These are phyloP conservation scores for Arthrinium puccinioides DNA, from an alignment of 2,329 filamentous ascomycete species.

Conservation along the genomic window DNA sequence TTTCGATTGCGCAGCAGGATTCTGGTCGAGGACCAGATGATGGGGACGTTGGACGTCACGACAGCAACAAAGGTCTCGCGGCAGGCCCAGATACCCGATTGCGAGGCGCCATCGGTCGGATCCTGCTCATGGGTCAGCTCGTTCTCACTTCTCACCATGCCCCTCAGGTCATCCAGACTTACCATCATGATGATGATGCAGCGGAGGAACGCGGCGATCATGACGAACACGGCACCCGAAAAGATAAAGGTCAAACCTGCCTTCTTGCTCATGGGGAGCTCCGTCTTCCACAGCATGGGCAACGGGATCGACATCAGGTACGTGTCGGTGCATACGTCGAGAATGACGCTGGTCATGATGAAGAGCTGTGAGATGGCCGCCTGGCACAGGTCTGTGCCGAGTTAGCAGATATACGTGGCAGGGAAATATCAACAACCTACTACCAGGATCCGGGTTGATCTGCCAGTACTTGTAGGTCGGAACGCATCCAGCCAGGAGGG, in stretches of 20 bases:
- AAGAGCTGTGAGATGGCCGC: constrained; percentile 6
- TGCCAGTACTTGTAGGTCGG: constrained; percentile 10
- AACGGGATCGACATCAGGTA: constrained; percentile 8
- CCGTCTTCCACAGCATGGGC: constrained; percentile 6
- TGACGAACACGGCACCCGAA: constrained; percentile 6
- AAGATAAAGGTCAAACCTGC: constrained; percentile 2
- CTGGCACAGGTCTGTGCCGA: constrained; percentile 6
- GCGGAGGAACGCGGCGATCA: constrained; percentile 4
- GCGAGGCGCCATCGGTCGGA: constrained; percentile 1
- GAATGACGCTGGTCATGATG: constrained; percentile 3
- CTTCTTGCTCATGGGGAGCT: constrained; percentile 3
- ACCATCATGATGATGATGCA: constrained; percentile 6
- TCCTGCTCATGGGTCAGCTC: constrained; percentile 1
- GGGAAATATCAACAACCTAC: constrained; percentile 4
- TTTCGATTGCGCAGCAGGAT: too few species aligned
- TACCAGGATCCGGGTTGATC: constrained; percentile 10
- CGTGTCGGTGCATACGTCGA: constrained; percentile 7
- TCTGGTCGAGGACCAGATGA: constrained; percentile 1
- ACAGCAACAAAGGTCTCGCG: constrained; percentile 7
- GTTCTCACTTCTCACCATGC: background rate
- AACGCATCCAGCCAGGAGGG: constrained; percentile 5
- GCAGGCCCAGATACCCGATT: constrained; percentile 5
- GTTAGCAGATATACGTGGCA: background rate
- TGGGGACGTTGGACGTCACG: constrained; percentile 5
- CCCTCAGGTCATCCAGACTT: background rate